Base-by-base conservation (phyloP, 2,329 filamentous ascomycete species). In the Aspergillus luchuensis region DNA sequence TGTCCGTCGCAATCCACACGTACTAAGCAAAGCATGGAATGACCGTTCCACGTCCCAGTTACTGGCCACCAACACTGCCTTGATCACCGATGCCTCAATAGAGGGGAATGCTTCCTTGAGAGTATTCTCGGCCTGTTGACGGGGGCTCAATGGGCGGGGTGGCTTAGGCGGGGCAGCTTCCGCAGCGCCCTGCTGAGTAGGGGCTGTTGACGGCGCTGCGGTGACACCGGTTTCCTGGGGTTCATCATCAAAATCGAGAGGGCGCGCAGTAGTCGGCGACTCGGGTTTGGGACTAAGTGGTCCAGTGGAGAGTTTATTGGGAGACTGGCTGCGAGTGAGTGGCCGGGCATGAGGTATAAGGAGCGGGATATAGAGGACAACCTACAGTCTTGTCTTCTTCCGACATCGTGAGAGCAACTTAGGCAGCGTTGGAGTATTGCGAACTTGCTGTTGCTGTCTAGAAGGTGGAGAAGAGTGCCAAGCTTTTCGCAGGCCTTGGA, bases 41-140 rank as follows among this genome's bases (percentile, higher is more conserved):
- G 95, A 94, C 33, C 92, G 91, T 76, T 99, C 95, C 51, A 98
- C 88, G 71, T 89, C 87, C 61, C 93, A 94, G 60, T 88, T 85
- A 75, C 95, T 98, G 13, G 95, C 95, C 23, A 86, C 84, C 65
- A 99, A 80, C 0, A 99, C 90, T 30, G 95, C 95, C 77, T 89
- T 96, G 76, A 99, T 86, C 50, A 99, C 90, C 48, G 87, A 76
- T 7, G 80, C 74, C 57, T 99, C 95, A 62, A 97, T 91, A 58
- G 81, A 85, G 0, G 95, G 95, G 71, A 99, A 99, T 0, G 95
- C 95, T 76, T 99, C 95, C 75, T 91, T 94, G 58, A 99, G 82
- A 3, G 92, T 97, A 69, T 87, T 86, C 77, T 94, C 90, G 51
- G 92, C 92, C 80, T 96, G 90, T 76, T 96, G 89, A 62, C 89